phyloP scores from a whole-genome alignment of 805 yeast species.

The Schizosaccharomyces osmophilus region DNA sequence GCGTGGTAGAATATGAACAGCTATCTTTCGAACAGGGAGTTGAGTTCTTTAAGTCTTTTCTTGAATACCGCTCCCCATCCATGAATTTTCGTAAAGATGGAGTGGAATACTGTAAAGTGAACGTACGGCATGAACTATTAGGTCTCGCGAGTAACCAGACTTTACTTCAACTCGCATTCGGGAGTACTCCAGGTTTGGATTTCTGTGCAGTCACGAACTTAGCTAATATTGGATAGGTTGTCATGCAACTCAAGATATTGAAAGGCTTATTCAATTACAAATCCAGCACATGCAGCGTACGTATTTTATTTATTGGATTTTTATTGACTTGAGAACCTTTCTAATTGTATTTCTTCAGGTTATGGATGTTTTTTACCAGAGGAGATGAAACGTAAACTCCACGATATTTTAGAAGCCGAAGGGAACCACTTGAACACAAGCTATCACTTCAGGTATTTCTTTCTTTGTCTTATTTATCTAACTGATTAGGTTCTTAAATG shows the following conservation, averaged over 20 bases:
- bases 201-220: background rate
- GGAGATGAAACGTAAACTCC: background rate
- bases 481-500: slow-evolving; percentile 26
- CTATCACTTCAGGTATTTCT: background rate
- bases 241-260: slow-evolving; percentile 13
- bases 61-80: background rate
- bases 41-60: background rate
- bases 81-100: background rate
- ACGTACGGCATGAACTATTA: background rate
- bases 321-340: background rate
- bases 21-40: background rate
- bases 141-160: background rate
- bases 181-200: background rate
- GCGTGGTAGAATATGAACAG: background rate
- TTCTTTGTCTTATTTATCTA: background rate
- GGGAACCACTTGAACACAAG: background rate
- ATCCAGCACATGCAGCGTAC: slow-evolving; percentile 7
- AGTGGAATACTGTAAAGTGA: background rate
- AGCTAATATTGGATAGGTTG: background rate
- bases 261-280: slow-evolving; percentile 5
- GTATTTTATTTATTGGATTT: background rate
- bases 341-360: background rate
- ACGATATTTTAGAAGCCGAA: background rate
- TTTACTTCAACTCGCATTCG: background rate
- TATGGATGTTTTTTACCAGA: background rate